Base-by-base conservation (phyloP, 306 rosid genomes). In the Carpinus viminea region DNA sequence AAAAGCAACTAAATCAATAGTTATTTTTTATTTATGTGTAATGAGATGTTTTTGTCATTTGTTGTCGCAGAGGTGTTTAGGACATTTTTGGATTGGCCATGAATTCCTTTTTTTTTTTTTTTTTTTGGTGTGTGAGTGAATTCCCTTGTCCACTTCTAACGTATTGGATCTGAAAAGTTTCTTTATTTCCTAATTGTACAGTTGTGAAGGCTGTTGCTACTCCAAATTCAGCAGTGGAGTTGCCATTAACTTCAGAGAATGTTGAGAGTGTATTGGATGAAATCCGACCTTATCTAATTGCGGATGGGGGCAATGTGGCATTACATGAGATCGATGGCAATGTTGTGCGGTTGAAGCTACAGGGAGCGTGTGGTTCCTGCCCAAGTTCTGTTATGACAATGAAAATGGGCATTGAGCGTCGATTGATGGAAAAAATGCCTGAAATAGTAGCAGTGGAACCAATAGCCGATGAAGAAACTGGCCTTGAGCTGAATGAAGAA, bases 291-390 rank as follows among this genome's bases (percentile, higher is more conserved):
- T 93, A 93, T 81, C 96, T 93, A 66, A 93, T 93, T 75, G 83
- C 97, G 34, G 97, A 93, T 5, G 97, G 97, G 70, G 97, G 97
- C 6, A 93, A 93, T 76, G 99, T 95, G 24, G 98, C 93, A 46
- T 89, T 95, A 76, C 93, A 86, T 85, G 97, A 95, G 74, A 95
- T 95, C 36, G 97, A 95, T 68, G 99, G 98, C 38, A 91, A 95
- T 79, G 81, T 95, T 62, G 99, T 95, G 7, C 76, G 90, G n/a
- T 89, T 95, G 89, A 95, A 93, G 88, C 93, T 95, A 50, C 97
- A 95, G 83, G 99, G 99, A 78, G 99, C 99, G 16, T 95, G 98
- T 71, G 99, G 99, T 7, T 95, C 99, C 0, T 95, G 98, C 76
- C 98, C 98, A 0, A 93, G 98, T 78, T 86, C 98, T 74, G 97